Conservation (phyloP, 192 early-diverging fungal species). For the Gorgonomyces haynaldii region DNA sequence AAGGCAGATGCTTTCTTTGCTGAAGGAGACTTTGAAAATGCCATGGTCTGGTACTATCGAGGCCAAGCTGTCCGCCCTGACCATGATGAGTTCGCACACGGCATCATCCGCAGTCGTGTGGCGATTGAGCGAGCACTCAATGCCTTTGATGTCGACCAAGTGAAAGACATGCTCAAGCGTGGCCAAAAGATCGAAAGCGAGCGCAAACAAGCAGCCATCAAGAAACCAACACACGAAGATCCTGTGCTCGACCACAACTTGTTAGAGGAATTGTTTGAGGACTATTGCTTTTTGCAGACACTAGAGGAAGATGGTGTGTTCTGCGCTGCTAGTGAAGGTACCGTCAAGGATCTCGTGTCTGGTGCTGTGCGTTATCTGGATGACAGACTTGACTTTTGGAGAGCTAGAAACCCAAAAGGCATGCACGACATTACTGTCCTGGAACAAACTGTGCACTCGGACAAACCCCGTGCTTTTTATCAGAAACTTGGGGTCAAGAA, state of each 20-base stretch:
- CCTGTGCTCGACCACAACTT: conserved; percentile 22
- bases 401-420: conserved; percentile 22
- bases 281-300: conserved; percentile 23
- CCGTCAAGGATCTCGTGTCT: conserved; percentile 12
- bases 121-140: conserved; percentile 12
- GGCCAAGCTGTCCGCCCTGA: conserved; percentile 6
- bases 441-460: no score
- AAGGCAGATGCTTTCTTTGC: conserved; percentile 17
- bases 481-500: no score
- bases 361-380: conserved; percentile 24
- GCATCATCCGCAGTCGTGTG: conserved; percentile 4
- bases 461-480: no score
- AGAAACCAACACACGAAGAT: not conserved
- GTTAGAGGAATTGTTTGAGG: conserved; percentile 34
- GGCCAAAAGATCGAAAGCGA: conserved; percentile 1
- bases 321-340: not conserved
- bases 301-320: conserved; percentile 17
- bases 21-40: conserved; percentile 17
- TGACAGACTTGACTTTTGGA: conserved; percentile 30
- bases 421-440: conserved; percentile 8
- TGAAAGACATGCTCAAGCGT: not conserved
- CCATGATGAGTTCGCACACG: conserved; percentile 11
- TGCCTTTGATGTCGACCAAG: conserved; percentile 10
- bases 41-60: conserved; percentile 13
- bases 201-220: not conserved